Evolutionary conservation across 371 early-diverging fungal species (phyloP), one percentile per base, ranked within the genome.

Genomic region (Lichtheimia hyalospora): DNA sequence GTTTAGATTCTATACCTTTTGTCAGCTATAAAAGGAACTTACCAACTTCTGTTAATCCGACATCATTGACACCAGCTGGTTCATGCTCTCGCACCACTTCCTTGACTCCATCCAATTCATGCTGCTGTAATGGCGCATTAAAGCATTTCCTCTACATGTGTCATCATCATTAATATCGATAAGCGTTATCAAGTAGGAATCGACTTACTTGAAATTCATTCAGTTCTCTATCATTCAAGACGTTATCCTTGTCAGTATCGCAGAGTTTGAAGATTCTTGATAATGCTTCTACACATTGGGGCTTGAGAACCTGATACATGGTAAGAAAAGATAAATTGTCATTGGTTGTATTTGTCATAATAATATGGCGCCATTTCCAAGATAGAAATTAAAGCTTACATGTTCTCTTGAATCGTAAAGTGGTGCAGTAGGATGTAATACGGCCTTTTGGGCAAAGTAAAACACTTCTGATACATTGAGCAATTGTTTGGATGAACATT

Each of bases 371-470:
- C 34, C 34, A 34, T 34, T 34, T 34, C 34, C 34, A 34, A 34
- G 34, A 34, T 34, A 34, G 34, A 34, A 34, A 34, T 34, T 8
- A 10, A 34, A 34, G 61, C 74, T 56, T 69, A 91, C 92, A 69
- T 96, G 96, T 62, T 92, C 94, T 54, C 92, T 77, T 5, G 95
- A 91, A 77, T 98, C 97, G 60, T 95, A 98, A 16, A 98, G 80
- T 14, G 96, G 96, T 3, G 94, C 92, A 3, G 96, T 96, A 5
- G 99, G 99, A 64, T 98, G 95, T 25, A 97, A 76, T 12, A 98
- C 97, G 1, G 97, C 97, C 73, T 96, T 96, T 81, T 96, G 96
- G 2, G 97, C 97, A 83, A 97, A 97, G 77, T 96, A 98, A 61
- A 98, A 98, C n/a, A 97, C 93, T 75, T 98, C 99, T 0, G 96